A percentile compares a stretch with the other conserved stretches of the same genome.
phyloP scores from a whole-genome alignment of 2,329 filamentous ascomycete species.

The Scorias spongiosa region DNA sequence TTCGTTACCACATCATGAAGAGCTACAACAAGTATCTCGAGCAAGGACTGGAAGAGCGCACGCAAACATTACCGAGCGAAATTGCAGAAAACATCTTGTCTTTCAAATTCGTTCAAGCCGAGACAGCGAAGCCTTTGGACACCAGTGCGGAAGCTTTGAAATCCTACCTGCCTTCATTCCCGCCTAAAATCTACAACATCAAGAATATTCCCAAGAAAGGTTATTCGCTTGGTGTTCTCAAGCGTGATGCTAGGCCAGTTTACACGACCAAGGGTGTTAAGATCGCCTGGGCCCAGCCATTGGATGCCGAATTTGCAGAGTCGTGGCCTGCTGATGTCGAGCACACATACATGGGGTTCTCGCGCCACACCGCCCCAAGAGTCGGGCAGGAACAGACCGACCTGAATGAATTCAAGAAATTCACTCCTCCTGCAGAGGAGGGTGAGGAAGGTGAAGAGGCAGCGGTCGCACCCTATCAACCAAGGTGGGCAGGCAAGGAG shows the following conservation, averaged over 20 bases:
- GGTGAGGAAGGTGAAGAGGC: neutral
- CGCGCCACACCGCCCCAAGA: conserved; percentile 11
- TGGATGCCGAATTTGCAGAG: conserved; percentile 23
- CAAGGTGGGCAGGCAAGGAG: neutral
- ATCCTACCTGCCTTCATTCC: neutral
- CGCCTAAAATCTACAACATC: neutral
- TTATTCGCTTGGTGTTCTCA: conserved; percentile 3
- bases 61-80: neutral
- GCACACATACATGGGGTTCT: conserved; percentile 17
- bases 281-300: conserved; percentile 21
- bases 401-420: neutral
- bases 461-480: neutral
- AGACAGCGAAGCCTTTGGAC: neutral
- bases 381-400: neutral
- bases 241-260: conserved; percentile 5
- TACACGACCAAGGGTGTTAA: conserved; percentile 15
- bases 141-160: neutral
- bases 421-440: neutral
- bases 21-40: conserved; percentile 1
- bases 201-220: conserved; percentile 4
- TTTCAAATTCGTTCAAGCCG: neutral
- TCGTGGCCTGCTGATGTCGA: conserved; percentile 18
- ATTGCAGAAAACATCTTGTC: neutral
- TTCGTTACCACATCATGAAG: neutral
- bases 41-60: neutral